Conservation (phyloP, 73 alveolate genomes). For the Symbiodinium natans region DNA sequence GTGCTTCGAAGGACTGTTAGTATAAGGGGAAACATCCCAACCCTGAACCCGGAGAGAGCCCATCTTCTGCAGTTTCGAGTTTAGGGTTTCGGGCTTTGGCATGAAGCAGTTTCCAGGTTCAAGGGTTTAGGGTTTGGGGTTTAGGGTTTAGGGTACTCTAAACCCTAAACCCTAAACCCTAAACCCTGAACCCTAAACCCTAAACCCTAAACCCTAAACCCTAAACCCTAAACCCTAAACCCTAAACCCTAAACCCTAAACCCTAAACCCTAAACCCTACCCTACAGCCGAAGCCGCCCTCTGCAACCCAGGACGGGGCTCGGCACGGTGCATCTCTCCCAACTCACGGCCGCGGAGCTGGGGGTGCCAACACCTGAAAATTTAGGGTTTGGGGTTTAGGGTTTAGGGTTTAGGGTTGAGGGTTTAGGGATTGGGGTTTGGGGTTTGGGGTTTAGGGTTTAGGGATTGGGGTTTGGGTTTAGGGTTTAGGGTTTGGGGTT, state of each 20-base stretch:
- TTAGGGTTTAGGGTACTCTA: neutral
- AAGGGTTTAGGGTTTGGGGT: neutral
- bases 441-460: too few relatives aligned
- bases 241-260: neutral
- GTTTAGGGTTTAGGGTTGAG: too few relatives aligned
- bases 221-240: neutral
- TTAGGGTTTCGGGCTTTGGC: too few relatives aligned
- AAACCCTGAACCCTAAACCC: neutral
- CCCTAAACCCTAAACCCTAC: neutral
- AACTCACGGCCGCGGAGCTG: conserved; percentile 47
- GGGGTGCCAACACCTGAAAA: neutral
- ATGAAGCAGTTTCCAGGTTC: too few relatives aligned
- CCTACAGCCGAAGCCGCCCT: neutral
- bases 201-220: neutral
- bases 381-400: neutral
- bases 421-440: too few relatives aligned
- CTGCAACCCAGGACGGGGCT: conserved; percentile 5
- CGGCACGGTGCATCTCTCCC: conserved; percentile 59
- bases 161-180: neutral
- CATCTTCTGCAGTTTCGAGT: too few relatives aligned
- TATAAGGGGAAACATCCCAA: too few relatives aligned
- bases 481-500: too few relatives aligned
- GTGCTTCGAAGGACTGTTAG: too few relatives aligned
- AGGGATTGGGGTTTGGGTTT: too few relatives aligned
- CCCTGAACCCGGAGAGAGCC: too few relatives aligned